Base-by-base conservation (phyloP, 768 basidiomycete species). In the Leccinum uliginosum region DNA sequence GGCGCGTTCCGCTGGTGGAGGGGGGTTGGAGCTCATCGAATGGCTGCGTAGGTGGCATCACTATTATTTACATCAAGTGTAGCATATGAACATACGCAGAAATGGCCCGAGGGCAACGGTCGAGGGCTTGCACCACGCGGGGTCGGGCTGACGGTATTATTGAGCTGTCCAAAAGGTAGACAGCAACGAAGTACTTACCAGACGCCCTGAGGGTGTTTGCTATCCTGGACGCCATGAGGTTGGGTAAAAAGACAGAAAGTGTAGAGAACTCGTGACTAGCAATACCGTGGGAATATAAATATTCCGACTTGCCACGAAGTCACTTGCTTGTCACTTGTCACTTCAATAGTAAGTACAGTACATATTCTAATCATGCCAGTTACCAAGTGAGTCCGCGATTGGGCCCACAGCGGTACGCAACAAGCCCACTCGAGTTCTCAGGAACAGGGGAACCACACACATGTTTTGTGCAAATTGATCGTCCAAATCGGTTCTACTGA, bases 1-100 rank as follows among this genome's bases (percentile, higher is more conserved):
- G 43, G 96, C 96, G 65, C 89, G 89, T 76, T 97, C 86, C 17
- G 85, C 81, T 51, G 93, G 91, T 17, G 90, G 87, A 12, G 80
- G 86, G 49, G 84, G 80, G 63, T 77, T 80, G 45, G 82, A 78
- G 60, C 87, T 79, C 80, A 89, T 82, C 17, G 84, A 75, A 57
- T 86, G 89, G 65, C 87, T 91, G 65, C 38, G 67, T 32, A 52
- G 30, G 45, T 32, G 51, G 43, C 7, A 21, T 64, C 40, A 65
- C 27, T 45, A 23, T 49, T 56, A 44, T 53, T 51, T 50, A 35
- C 32, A 27, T 43, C 12, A 23, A 57, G 29, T 29, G 29, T 29
- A 57, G 21, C 27, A 44, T 53, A 53, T 51, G 56, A 45, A 74
- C 78, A 67, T 72, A 84, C 84, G 73, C 71, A 72, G 77, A 69